Evolutionary conservation across 2,329 filamentous ascomycete species (phyloP).

Genomic region (Botrytis sinoallii): DNA sequence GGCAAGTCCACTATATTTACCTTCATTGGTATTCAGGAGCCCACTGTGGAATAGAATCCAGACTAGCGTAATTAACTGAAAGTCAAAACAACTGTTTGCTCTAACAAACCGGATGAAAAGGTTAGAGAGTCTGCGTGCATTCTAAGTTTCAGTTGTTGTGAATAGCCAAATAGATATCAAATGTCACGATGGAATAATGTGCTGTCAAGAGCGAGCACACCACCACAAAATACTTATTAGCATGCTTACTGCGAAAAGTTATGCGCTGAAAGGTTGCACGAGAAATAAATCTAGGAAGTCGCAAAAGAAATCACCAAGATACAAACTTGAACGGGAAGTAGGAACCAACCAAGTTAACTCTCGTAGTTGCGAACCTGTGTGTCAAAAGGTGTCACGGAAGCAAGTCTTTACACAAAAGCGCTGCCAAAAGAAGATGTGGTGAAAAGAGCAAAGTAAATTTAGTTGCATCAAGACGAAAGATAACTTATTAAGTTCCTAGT

Average conservation of each 20-base stretch:
- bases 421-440: background rate
- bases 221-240: background rate
- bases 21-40: background rate
- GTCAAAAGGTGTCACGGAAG: background rate
- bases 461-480: background rate
- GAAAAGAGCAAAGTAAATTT: background rate
- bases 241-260: background rate
- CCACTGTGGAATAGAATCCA: background rate
- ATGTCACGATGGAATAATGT: background rate
- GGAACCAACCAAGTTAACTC: too few relatives aligned
- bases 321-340: background rate
- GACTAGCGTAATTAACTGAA: background rate
- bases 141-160: background rate
- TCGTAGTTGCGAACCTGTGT: background rate
- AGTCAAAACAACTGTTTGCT: fast-evolving
- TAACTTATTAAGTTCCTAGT: background rate
- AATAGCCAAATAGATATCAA: background rate
- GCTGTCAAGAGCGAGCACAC: too few relatives aligned
- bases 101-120: background rate
- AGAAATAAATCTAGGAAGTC: background rate
- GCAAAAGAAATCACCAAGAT: background rate
- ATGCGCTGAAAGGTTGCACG: background rate
- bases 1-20: background rate
- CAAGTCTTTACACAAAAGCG: background rate
- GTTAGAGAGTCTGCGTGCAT: background rate